Evolutionary conservation across 2,329 filamentous ascomycete genomes (phyloP), one percentile per base, ranked within the genome.

Genomic region (Penicillium sp.): DNA sequence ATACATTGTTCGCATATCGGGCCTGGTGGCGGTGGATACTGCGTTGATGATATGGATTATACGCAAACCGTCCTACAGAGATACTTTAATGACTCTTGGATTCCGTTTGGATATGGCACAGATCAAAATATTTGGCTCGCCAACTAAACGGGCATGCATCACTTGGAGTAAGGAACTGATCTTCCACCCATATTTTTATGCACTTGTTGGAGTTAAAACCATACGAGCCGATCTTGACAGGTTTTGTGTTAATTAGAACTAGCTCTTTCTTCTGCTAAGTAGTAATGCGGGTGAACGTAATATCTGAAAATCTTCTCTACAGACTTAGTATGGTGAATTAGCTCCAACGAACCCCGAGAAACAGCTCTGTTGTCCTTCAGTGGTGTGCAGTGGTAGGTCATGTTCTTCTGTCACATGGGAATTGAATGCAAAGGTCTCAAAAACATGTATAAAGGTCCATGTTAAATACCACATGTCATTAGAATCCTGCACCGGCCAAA

Each of bases 1-100:
- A 55, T 65, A n/a, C 68, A 71, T 47, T 70, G 66, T 25, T 8
- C 64, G 9, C 66, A 70, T 59, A 70, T 70, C 34, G 67, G 68
- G 2, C 68, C 67, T 1, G 50, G 33, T n/a, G 67, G 68, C 0
- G 67, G 68, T 1, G 60, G 57, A 27, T 69, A 70, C 38, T 70
- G 68, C 48, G 66, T 68, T 16, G 68, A 70, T 58, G 68, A 70
- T 51, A 62, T 60, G 60, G 49, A 2, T 2, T 71, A 70, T 25
- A 36, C 31, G 19, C 44, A 64, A 23, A 62, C 66, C n/a, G 68
- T 70, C 27, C 9, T 62, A 50, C 48, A 69, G 51, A 45, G 44
- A 34, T 70, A 70, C 36, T 71, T 69, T 11, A 43, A 53, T 15
- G 41, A 62, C 23, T 68, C 67, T 16, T 70, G 64, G 62, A 61